Evolutionary conservation across 2,329 filamentous ascomycete species (phyloP), one percentile per base, ranked within the genome.

Genomic region (Ascochyta koolunga): DNA sequence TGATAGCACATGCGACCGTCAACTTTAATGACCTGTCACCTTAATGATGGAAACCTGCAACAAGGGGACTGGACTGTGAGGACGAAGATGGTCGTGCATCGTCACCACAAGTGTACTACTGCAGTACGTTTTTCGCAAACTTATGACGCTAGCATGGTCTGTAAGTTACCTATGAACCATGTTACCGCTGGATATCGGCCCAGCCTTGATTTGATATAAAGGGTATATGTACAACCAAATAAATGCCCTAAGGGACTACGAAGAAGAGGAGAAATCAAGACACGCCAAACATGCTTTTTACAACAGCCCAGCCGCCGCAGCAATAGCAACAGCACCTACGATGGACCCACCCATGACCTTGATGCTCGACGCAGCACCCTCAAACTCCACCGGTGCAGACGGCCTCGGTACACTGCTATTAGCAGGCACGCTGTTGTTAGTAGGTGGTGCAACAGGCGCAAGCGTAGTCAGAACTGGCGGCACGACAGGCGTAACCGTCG

Each of bases 401-500:
- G 66, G 43, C 35, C 43, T 64, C 2, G 61, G 51, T 8, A 48
- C 44, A 42, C 53, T 71, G 61, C 53, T 60, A 50, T 64, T 71
- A 56, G 54, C 65, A 56, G 61, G 46, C 19, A 49, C 42, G 40
- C 50, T 71, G 59, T 46, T 58, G 51, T 65, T 72, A 55, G 58
- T 64, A 56, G 70, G 60, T 10, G 67, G 65, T 33, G 52, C 37
- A 33, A 51, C 54, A 6, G 59, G 50, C 4, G 58, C 33, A 15
- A 62, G 37, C 5, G 59, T 50, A 18, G 62, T 62, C 22, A 59
- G 50, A 25, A 57, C 47, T 4, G 61, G 50, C 5, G 62, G 54
- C 18, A 40, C 56, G 5, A 46, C 41, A 11, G 60, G 53, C 25
- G 50, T 48, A 22, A 50, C 42, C 22, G 56, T 52, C 7, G 57